Evolutionary conservation across 2,329 filamentous ascomycete genomes (phyloP), one percentile per base, ranked within the genome.

Genomic region (Hypomyces rosellus): DNA sequence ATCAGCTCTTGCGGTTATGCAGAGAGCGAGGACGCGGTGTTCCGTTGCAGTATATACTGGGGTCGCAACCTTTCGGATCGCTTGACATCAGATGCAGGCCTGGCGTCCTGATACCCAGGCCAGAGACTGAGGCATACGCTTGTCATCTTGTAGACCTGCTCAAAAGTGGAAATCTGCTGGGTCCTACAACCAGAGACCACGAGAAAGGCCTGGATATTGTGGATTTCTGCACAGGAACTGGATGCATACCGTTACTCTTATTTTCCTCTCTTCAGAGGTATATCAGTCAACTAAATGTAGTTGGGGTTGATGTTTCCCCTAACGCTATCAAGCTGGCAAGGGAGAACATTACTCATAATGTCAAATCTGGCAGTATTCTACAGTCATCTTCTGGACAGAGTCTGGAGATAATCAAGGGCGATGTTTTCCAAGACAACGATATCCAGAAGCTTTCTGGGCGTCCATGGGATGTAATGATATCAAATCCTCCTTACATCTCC

Each of bases 401-500:
- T 11, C 60, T 82, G 4, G 52, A 55, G 1, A 82, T 86, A 54
- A 59, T 65, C 14, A 62, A 67, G 15, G 76, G 72, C 1, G 69
- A 82, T 52, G 65, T 83, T 13, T 81, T 82, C 54, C 61, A 63
- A 6, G 66, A 74, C 14, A 61, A 58, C 34, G 69, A 68, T 53
- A 65, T 74, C 47, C 40, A 54, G 3, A 33, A 50, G 2, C 52
- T 70, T 2, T 41, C 61, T 1, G 39, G 41, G 8, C 46, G 43
- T 14, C 57, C 36, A 3, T 77, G 65, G 61, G 84, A 95, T 54
- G 69, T 97, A 4, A 68, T 99, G 1, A 79, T 93, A 34, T 87
- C 87, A 1, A 99, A 99, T 61, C 93, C 93, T 14, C 93, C 93
- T 1, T 97, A 97, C 65, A 85, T 97, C 46, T 95, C 90, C 2